These are phyloP conservation scores for Claviceps sp. DNA, from an alignment of 2,329 filamentous ascomycete genomes.

Conservation along the genomic window DNA sequence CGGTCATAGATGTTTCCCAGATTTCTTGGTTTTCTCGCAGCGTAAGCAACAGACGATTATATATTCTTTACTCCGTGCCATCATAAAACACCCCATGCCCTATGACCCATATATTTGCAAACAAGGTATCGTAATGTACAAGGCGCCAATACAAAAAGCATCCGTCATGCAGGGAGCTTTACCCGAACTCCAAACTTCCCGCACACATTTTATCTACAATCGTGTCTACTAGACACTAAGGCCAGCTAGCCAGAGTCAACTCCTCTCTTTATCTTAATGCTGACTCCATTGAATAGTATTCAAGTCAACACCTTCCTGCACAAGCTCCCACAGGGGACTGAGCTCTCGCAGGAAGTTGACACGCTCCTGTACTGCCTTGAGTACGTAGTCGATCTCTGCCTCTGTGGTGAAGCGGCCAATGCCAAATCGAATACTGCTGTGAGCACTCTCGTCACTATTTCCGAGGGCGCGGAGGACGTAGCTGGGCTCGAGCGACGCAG, in stretches of 20 bases:
- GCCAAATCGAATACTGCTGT: constrained; percentile 94
- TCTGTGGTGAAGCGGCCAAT: constrained; percentile 96
- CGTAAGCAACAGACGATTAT: not conserved
- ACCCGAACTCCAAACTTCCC: not conserved
- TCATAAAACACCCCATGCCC: constrained; percentile 4
- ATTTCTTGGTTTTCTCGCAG: not conserved
- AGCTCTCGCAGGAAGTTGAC: constrained; percentile 89
- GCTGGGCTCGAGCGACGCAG: constrained; percentile 87
- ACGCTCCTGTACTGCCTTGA: constrained; percentile 83
- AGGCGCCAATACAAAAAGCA: not conserved
- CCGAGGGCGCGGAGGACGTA: constrained; percentile 91
- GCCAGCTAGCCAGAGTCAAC: not conserved
- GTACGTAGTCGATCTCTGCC: constrained; percentile 88
- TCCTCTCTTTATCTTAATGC: constrained; percentile 43
- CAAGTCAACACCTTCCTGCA: constrained; percentile 90
- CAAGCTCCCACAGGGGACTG: constrained; percentile 92
- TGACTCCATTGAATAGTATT: constrained; percentile 98
- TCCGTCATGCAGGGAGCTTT: not conserved
- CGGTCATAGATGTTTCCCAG: no score
- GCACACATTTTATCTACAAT: not conserved
- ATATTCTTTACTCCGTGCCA: not conserved
- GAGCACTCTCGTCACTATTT: constrained; percentile 92
- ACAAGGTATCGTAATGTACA: not conserved
- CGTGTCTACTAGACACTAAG: not conserved
- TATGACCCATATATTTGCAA: not conserved